phyloP scores from a whole-genome alignment of 768 basidiomycete genomes.

The Thelephora aurantiotincta region DNA sequence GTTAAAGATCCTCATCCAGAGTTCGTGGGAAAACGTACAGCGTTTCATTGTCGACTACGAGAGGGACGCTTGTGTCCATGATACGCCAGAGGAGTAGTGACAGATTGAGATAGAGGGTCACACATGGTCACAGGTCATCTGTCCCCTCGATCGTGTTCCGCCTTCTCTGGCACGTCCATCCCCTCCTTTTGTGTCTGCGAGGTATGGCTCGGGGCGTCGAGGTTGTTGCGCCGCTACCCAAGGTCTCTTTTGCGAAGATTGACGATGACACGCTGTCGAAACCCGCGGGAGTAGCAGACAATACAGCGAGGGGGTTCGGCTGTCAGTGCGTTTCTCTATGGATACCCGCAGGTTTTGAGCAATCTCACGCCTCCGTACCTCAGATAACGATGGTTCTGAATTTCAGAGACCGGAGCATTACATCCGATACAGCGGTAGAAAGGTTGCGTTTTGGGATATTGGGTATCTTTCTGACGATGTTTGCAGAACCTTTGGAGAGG shows the following conservation, averaged over 20 bases:
- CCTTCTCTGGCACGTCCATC: neutral
- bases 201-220: constrained; percentile 25
- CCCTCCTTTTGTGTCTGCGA: neutral
- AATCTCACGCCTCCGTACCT: neutral
- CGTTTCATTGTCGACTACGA: constrained; percentile 56
- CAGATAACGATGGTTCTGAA: constrained; percentile 54
- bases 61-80: constrained; percentile 24
- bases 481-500: constrained; percentile 75
- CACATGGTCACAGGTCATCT: neutral
- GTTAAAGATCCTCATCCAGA: neutral
- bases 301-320: constrained; percentile 53
- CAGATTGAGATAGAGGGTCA: neutral
- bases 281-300: constrained; percentile 49
- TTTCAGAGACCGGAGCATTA: constrained; percentile 75
- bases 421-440: constrained; percentile 78
- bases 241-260: constrained; percentile 52
- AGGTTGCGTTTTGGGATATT: neutral
- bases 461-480: neutral
- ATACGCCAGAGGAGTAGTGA: constrained; percentile 4
- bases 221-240: constrained; percentile 37
- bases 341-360: neutral
- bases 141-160: neutral
- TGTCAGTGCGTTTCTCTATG: constrained; percentile 32
- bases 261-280: constrained; percentile 48
- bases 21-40: constrained; percentile 22